Conservation (phyloP, 306 rosid genomes). For the Cicer chorassanicum region DNA sequence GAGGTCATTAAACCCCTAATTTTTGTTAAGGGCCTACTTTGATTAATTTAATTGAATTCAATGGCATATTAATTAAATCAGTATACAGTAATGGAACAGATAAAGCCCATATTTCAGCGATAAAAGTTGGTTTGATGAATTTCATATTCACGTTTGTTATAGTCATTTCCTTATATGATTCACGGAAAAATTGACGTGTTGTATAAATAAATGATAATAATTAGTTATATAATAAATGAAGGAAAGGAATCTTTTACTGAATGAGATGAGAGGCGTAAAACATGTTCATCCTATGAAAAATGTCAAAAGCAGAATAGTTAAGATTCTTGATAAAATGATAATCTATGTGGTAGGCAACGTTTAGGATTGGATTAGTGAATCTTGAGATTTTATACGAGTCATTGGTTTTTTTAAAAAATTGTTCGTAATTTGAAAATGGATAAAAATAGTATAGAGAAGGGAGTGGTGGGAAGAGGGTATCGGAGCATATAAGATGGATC, state of each 20-base stretch:
- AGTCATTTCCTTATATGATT: background rate
- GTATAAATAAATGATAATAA: background rate
- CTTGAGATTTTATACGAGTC: constrained; percentile 39
- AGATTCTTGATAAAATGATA: constrained; percentile 45
- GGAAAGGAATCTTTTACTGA: constrained; percentile 46
- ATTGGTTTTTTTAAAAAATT: background rate
- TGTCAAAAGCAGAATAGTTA: constrained; percentile 54
- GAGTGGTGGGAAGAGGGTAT: constrained; percentile 54
- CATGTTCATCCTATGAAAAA: constrained; percentile 39
- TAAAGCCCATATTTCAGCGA: constrained; percentile 33
- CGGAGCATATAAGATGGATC: constrained; percentile 36
- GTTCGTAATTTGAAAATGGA: background rate
- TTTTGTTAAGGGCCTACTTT: constrained; percentile 38
- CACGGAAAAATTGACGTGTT: constrained; percentile 25
- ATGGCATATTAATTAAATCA: background rate
- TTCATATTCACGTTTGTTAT: constrained; percentile 18
- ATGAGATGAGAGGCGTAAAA: constrained; percentile 50
- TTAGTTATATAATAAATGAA: background rate
- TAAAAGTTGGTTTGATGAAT: constrained; percentile 35
- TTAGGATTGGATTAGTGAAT: constrained; percentile 43
- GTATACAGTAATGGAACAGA: constrained; percentile 7
- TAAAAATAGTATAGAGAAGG: constrained; percentile 16
- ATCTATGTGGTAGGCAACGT: constrained; percentile 43
- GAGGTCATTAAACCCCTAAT: too few species aligned
- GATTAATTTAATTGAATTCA: constrained; percentile 21